phyloP scores from a whole-genome alignment of 1,284 basidiomycete species.

The Ceratobasidium sp. region DNA sequence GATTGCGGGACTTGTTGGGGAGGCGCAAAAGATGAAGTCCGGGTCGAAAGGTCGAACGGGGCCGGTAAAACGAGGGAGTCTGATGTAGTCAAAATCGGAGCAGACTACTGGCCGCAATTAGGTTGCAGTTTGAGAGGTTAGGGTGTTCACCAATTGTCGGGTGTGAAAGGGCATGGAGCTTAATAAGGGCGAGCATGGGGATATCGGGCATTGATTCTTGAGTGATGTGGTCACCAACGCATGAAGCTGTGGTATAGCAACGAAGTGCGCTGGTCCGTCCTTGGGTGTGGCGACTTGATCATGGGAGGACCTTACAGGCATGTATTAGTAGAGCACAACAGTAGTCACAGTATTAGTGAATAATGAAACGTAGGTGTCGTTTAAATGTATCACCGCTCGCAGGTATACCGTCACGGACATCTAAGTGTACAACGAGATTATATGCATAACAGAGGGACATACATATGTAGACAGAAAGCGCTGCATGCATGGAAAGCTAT shows the following conservation, averaged over 20 bases:
- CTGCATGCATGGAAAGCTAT: neutral
- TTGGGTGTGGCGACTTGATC: too few species aligned
- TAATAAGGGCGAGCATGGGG: too few species aligned
- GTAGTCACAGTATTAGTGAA: constrained; percentile 12
- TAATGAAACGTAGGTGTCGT: neutral
- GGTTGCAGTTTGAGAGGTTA: too few species aligned
- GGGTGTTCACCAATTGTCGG: too few species aligned
- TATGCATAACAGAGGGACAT: neutral
- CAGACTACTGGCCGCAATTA: neutral
- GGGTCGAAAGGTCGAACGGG: constrained; percentile 30
- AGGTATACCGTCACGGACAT: neutral
- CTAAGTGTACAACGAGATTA: constrained; percentile 7
- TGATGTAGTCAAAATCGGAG: constrained; percentile 5
- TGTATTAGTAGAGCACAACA: constrained; percentile 23
- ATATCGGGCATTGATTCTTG: too few species aligned
- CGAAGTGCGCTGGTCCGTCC: too few species aligned
- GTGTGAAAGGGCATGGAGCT: too few species aligned
- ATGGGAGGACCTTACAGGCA: neutral
- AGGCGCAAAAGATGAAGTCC: constrained; percentile 55
- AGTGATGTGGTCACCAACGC: too few species aligned
- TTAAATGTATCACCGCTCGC: too few species aligned
- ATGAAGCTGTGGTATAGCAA: too few species aligned
- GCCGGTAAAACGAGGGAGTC: constrained; percentile 23
- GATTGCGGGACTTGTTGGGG: constrained; percentile 84
- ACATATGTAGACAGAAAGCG: constrained; percentile 14